phyloP scores from a whole-genome alignment of 2,329 filamentous ascomycete species.

The Penicillium nordicum region DNA sequence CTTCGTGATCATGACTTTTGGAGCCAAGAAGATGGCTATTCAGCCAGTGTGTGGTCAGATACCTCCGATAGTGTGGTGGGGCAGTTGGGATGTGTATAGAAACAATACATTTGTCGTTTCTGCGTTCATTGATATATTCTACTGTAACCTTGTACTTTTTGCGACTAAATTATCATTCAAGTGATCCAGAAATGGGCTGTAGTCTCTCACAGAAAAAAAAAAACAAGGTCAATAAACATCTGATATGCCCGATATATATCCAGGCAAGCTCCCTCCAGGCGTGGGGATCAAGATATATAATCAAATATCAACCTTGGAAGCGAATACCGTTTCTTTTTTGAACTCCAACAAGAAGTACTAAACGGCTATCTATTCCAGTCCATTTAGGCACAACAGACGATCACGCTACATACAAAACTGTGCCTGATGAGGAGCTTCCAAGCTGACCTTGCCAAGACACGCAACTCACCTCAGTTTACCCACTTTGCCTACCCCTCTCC shows the following conservation, averaged over 20 bases:
- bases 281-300: not conserved
- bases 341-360: not conserved
- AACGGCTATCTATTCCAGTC: not conserved
- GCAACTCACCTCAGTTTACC: conserved; percentile 12
- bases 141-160: not conserved
- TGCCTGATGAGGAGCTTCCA: not conserved
- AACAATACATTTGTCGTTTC: conserved; percentile 36
- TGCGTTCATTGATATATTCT: conserved; percentile 12
- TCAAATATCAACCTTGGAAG: not conserved
- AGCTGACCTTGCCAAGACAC: conserved; percentile 15
- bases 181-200: not conserved
- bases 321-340: not conserved
- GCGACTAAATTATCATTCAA: not conserved
- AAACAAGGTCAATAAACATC: not conserved
- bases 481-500: conserved; percentile 12
- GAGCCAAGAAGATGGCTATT: conserved; percentile 27
- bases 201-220: no score
- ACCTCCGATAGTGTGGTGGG: conserved; percentile 30
- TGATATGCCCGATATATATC: not conserved
- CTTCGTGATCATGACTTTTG: conserved; percentile 28
- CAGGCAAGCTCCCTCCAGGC: not conserved
- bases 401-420: not conserved
- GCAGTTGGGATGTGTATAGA: conserved; percentile 40
- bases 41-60: conserved; percentile 19
- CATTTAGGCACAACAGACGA: not conserved